These are phyloP conservation scores for Camelina hispida DNA, from an alignment of 345 rosid genomes.

Conservation along the genomic window DNA sequence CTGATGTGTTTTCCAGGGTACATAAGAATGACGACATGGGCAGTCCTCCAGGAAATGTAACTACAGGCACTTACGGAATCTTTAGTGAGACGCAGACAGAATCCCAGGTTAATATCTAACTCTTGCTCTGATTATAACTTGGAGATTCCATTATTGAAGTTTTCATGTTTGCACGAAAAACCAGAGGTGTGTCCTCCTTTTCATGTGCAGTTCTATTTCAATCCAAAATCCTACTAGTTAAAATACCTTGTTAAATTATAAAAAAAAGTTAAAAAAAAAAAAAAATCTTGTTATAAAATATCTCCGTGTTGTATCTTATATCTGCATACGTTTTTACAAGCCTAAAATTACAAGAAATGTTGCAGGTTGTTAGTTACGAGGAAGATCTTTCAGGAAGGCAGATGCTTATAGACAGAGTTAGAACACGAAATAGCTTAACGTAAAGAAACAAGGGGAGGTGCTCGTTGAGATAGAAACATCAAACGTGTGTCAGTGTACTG, in stretches of 20 bases:
- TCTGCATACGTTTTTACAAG: neutral
- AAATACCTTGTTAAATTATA: neutral
- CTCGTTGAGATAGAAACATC: slow-evolving; percentile 7
- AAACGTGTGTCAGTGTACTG: neutral
- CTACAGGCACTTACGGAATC: slow-evolving; percentile 53
- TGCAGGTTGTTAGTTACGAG: slow-evolving; percentile 90
- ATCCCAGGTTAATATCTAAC: slow-evolving; percentile 69
- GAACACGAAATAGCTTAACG: slow-evolving; percentile 75
- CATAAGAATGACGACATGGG: slow-evolving; percentile 49
- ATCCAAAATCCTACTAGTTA: neutral
- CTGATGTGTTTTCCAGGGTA: slow-evolving; percentile 33
- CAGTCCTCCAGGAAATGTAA: slow-evolving; percentile 48
- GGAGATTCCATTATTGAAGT: slow-evolving; percentile 10
- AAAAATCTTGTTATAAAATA: neutral
- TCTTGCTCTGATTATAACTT: slow-evolving; percentile 31
- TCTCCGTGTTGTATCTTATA: too few relatives aligned
- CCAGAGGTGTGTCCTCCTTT: neutral
- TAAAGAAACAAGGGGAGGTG: slow-evolving; percentile 30
- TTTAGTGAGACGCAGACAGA: slow-evolving; percentile 98
- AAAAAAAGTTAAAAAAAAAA: too few relatives aligned
- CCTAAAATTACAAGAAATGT: neutral
- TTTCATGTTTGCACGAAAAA: slow-evolving; percentile 5
- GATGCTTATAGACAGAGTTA: slow-evolving; percentile 94
- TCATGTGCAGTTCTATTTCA: neutral
- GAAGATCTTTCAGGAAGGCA: slow-evolving; percentile 96